Conservation (phyloP, 768 basidiomycete genomes). For the Boletus rubropictus region DNA sequence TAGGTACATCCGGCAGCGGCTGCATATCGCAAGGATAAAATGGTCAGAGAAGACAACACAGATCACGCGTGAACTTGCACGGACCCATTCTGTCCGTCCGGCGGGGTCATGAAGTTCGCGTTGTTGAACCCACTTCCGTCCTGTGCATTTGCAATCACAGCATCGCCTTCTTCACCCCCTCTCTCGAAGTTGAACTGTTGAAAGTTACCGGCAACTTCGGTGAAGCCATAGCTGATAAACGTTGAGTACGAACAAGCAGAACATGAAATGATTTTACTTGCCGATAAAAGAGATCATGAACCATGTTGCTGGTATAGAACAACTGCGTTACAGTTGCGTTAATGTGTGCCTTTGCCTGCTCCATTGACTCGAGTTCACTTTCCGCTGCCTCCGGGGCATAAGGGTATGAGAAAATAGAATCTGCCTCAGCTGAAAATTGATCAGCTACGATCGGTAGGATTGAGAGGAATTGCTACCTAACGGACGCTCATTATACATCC, state of each 20-base stretch:
- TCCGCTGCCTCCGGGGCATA: slow-evolving; percentile 67
- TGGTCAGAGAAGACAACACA: not conserved
- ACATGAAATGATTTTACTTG: slow-evolving; percentile 16
- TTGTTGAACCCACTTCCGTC: slow-evolving; percentile 93
- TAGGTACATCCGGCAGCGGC: slow-evolving; percentile 90
- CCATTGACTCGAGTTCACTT: slow-evolving; percentile 46
- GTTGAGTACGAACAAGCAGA: not conserved
- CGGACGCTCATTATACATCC: slow-evolving; percentile 74
- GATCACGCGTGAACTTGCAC: slow-evolving; percentile 3
- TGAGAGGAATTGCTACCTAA: slow-evolving; percentile 31
- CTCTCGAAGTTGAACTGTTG: slow-evolving; percentile 95
- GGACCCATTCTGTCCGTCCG: slow-evolving; percentile 73
- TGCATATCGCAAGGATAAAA: not conserved
- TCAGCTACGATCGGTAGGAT: not conserved
- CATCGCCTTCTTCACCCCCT: slow-evolving; percentile 83
- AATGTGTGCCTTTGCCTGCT: slow-evolving; percentile 76
- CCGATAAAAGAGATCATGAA: slow-evolving; percentile 80
- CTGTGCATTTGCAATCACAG: slow-evolving; percentile 91
- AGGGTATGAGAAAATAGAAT: slow-evolving; percentile 55
- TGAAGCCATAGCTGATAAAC: slow-evolving; percentile 73
- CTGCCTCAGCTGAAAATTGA: slow-evolving; percentile 2
- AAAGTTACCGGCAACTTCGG: slow-evolving; percentile 91
- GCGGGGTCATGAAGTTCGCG: slow-evolving; percentile 86
- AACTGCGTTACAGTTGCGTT: slow-evolving; percentile 83
- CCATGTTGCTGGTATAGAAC: slow-evolving; percentile 80